A percentile compares a stretch with the other conserved stretches of the same genome.
These are phyloP conservation scores for Thuja plicata DNA, from an alignment of 83 land plant species.

Conservation along the genomic window DNA sequence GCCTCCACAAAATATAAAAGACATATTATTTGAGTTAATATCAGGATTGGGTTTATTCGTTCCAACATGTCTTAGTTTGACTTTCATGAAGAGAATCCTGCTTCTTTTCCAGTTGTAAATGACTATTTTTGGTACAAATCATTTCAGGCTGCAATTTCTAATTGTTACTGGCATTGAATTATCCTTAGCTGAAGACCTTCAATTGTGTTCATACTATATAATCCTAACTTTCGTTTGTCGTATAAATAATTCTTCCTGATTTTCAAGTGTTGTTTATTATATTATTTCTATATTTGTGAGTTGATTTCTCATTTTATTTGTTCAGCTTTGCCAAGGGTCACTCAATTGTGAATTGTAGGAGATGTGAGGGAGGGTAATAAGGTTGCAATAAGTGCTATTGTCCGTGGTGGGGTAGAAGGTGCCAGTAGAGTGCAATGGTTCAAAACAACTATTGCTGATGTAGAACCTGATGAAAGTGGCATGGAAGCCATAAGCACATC, in stretches of 20 bases:
- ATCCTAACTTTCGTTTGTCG: not conserved
- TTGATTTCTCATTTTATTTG: not conserved
- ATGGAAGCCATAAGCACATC: conserved; percentile 86
- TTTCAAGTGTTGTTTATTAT: not conserved
- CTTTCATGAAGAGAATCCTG: no score
- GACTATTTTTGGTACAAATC: no score
- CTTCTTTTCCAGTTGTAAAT: no score
- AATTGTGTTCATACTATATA: not conserved
- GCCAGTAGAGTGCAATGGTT: conserved; percentile 98
- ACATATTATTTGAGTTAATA: not conserved
- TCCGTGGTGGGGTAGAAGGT: conserved; percentile 92
- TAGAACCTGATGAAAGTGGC: conserved; percentile 43
- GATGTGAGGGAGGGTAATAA: conserved; percentile 91
- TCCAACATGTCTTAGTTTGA: no score
- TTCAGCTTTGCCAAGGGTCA: conserved; percentile 87
- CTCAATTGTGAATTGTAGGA: conserved; percentile 75
- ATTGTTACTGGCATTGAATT: not conserved
- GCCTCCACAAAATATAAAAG: not conserved
- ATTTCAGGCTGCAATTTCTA: not conserved
- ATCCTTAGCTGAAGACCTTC: not conserved
- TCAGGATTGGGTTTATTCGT: no score
- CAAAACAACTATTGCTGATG: conserved; percentile 52
- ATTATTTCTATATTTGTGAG: not conserved
- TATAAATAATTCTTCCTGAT: not conserved
- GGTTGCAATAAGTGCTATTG: conserved; percentile 68